Conservation (phyloP, 148 eudicot genomes). For the Arctostaphylos glauca region DNA sequence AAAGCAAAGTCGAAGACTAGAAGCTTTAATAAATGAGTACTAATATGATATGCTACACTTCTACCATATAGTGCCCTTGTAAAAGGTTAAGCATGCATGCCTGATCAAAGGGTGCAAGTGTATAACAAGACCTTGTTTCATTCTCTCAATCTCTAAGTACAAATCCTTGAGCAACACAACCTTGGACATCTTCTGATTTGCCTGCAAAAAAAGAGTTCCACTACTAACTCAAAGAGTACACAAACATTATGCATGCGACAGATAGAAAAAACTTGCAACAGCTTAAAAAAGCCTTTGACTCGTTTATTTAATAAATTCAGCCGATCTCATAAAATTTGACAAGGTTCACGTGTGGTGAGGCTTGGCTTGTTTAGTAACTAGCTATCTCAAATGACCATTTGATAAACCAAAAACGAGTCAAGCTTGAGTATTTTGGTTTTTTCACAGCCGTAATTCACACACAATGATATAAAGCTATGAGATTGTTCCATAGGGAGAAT, state of each 20-base stretch:
- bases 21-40: conserved; percentile 12
- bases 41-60: conserved; percentile 14
- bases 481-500: not conserved
- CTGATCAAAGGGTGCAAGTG: conserved; percentile 66
- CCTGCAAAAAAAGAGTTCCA: conserved; percentile 39
- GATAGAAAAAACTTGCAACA: too few relatives aligned
- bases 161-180: conserved; percentile 73
- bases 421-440: not conserved
- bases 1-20: conserved; percentile 33
- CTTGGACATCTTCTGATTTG: conserved; percentile 74
- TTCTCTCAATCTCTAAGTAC: conserved; percentile 72
- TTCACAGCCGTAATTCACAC: not conserved
- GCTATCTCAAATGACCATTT: not conserved
- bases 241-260: too few relatives aligned
- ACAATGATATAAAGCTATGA: not conserved
- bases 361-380: not conserved
- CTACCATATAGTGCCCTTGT: conserved; percentile 13
- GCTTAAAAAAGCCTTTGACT: too few relatives aligned
- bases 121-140: conserved; percentile 70
- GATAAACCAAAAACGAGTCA: not conserved
- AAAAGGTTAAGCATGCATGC: conserved; percentile 52
- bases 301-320: not conserved
- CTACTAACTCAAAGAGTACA: not conserved
- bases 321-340: not conserved
- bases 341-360: conserved; percentile 8